Evolutionary conservation across 2,329 filamentous ascomycete species (phyloP).

Genomic region (Fusarium chlamydosporum): DNA sequence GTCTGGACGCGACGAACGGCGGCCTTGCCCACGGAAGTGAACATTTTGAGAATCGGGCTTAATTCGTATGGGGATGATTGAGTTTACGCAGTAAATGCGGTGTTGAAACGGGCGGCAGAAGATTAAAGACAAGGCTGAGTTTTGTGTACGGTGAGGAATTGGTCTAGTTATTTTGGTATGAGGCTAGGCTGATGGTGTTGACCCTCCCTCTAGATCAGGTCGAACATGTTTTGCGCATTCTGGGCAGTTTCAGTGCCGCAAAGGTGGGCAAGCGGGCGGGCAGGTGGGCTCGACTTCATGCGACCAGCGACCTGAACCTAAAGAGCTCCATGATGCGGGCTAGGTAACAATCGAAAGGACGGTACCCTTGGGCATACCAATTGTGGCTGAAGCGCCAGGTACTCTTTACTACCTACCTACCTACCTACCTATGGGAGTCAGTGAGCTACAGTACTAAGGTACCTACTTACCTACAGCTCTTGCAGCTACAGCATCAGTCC

Average conservation of each 20-base stretch:
- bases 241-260: constrained; percentile 32
- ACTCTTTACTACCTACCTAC: too few species aligned
- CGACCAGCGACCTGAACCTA: neutral
- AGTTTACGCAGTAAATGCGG: neutral
- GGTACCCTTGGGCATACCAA: constrained; percentile 12
- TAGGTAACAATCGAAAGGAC: neutral
- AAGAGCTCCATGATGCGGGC: constrained; percentile 33
- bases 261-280: constrained; percentile 20
- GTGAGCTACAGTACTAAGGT: too few species aligned
- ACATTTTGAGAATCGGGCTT: constrained; percentile 53
- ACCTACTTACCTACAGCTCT: too few species aligned
- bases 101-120: constrained; percentile 3
- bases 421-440: too few species aligned
- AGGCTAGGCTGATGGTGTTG: constrained; percentile 36
- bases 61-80: neutral
- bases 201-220: constrained; percentile 17
- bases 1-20: constrained; percentile 56
- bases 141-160: constrained; percentile 29
- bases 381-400: constrained; percentile 4
- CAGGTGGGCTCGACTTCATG: constrained; percentile 30
- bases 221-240: constrained; percentile 30
- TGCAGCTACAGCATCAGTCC: constrained; percentile 42
- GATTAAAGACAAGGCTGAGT: constrained; percentile 16
- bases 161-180: constrained; percentile 27
- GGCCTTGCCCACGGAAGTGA: constrained; percentile 59